Percentiles rank a stretch among this genome's conserved stretches.
Conservation (phyloP, 2,329 filamentous ascomycete genomes). For the Exophiala spinifera region DNA sequence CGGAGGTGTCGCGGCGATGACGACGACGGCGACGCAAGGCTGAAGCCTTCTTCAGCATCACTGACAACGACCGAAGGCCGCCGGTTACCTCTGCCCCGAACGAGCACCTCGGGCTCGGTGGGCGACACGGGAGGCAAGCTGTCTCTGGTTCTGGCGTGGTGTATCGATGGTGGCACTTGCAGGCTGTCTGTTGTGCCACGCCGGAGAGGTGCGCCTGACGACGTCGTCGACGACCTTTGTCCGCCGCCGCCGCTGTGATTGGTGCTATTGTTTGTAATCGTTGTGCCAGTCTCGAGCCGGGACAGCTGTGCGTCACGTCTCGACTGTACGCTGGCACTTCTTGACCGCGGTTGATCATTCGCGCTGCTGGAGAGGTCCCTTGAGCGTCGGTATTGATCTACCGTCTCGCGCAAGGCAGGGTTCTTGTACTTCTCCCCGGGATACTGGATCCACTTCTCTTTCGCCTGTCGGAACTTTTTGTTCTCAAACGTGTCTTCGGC, state of each 20-base stretch:
- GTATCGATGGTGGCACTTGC: neutral
- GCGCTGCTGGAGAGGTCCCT: neutral
- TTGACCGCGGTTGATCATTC: neutral
- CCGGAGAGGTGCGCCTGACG: neutral
- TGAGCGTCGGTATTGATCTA: neutral
- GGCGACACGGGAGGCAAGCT: neutral
- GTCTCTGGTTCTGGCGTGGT: neutral
- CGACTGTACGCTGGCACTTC: neutral
- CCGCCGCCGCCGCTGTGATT: neutral
- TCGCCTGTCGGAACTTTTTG: neutral
- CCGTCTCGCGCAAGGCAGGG: neutral
- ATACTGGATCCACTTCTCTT: neutral
- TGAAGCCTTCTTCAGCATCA: neutral
- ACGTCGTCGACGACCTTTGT: neutral
- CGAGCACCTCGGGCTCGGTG: neutral
- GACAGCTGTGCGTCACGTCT: neutral
- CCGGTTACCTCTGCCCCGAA: neutral
- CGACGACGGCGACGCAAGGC: too few relatives aligned
- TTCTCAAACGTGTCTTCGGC: neutral
- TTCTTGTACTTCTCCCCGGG: neutral
- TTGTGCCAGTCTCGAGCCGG: neutral
- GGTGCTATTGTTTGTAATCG: neutral
- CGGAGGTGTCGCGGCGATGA: neutral
- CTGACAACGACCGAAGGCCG: neutral
- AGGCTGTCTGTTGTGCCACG: neutral